Base-by-base conservation (phyloP, 2,329 filamentous ascomycete genomes). In the Colletotrichum orbiculare region DNA sequence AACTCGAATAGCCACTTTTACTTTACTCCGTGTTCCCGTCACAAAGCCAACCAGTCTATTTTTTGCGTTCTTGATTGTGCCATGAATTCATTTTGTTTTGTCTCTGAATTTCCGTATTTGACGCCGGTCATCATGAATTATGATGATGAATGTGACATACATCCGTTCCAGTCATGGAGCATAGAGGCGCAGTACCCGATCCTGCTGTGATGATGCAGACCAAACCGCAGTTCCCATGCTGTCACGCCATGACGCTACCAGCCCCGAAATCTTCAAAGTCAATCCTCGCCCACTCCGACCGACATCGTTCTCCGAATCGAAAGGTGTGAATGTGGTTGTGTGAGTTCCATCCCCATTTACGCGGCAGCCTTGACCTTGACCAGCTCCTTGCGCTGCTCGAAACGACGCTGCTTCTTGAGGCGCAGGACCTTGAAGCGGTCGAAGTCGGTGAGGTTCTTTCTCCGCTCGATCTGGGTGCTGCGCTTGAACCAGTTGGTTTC, bases 401-500 rank as follows among this genome's bases (percentile, higher is more conserved):
- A 98, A 81, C 94, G 92, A 82, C 94, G 93, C 91, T 97, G 94
- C 91, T 99, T 99, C 91, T 95, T 96, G 85, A 98, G 88, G 84
- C 95, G 91, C 89, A 98, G 88, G 77, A 98, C 96, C 92, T 99
- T 97, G 93, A 98, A 99, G 83, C 96, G 91, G 88, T 99, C 96
- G 81, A 99, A 99, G 89, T 99, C 96, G 84, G 91, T 96, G 73
- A 99, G 87, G 77, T 89, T 89, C 86, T 91, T 91, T 87, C 96
- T 92, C 86, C 93, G 91, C 83, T 92, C 87, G 76, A 88, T 87
- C 85, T 93, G 91, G 74, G 89, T 89, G 79, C 92, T 89, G 89
- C 93, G 94, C 93, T 99, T 96, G 78, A 94, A 93, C 90, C 92
- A 97, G 82, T 89, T 89, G 87, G 89, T 94, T 85, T 92, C 87